Conservation (phyloP, 1,284 basidiomycete species). For the Puccinia hordei region DNA sequence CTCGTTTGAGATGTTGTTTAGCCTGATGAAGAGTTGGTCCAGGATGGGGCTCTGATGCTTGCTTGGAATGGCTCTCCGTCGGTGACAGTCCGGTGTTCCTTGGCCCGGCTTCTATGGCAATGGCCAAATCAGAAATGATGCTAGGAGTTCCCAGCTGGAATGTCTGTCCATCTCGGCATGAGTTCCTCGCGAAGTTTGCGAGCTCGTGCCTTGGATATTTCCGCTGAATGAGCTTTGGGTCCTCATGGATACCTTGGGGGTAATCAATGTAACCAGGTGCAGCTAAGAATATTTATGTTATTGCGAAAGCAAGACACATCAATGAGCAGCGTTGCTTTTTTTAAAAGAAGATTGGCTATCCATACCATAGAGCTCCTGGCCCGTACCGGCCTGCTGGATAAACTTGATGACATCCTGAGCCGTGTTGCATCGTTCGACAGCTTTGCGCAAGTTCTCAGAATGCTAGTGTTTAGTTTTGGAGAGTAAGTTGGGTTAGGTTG, state of each 20-base stretch:
- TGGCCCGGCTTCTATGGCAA: constrained; percentile 13
- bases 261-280: constrained; percentile 47
- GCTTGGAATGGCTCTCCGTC: not conserved
- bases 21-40: constrained; percentile 30
- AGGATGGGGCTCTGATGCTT: not conserved
- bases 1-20: constrained; percentile 32
- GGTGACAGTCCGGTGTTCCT: not conserved
- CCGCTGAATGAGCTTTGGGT: not conserved
- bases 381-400: constrained; percentile 42
- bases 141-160: constrained; percentile 1
- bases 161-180: constrained; percentile 28
- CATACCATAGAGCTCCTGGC: constrained; percentile 34
- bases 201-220: not conserved
- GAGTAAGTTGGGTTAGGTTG: too few species aligned
- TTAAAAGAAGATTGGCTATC: not conserved
- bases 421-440: constrained; percentile 33
- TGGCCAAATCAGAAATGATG: constrained; percentile 11
- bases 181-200: constrained; percentile 33
- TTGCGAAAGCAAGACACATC: not conserved
- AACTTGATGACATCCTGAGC: constrained; percentile 35
- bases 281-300: not conserved
- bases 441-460: constrained; percentile 32
- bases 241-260: constrained; percentile 35
- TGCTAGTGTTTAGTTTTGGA: constrained; percentile 5
- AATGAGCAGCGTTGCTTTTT: not conserved